Percentiles rank a stretch among this genome's conserved stretches.
These are phyloP conservation scores for Spatholobus suberectus DNA, from an alignment of 306 rosid genomes.

Conservation along the genomic window DNA sequence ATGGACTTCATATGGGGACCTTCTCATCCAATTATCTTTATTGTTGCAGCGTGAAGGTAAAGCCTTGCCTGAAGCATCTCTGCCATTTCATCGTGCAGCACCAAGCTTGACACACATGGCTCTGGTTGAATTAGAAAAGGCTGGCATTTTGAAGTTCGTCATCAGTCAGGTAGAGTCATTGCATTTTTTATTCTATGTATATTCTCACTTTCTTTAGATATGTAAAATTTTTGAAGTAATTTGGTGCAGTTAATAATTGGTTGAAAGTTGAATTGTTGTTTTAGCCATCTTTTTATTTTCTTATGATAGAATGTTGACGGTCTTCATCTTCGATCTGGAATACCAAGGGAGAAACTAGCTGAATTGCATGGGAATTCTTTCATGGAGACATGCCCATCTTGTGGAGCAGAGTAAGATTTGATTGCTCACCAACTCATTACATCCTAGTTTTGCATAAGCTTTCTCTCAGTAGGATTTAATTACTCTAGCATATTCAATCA, in stretches of 20 bases:
- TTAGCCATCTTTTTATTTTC: constrained; percentile 27
- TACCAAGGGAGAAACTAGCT: constrained; percentile 93
- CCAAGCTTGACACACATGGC: constrained; percentile 98
- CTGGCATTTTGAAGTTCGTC: constrained; percentile 85
- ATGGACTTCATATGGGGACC: constrained; percentile 22
- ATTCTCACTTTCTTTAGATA: neutral
- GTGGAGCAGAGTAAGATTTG: constrained; percentile 86
- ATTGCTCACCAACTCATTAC: constrained; percentile 12
- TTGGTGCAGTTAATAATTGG: neutral
- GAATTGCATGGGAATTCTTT: constrained; percentile 98
- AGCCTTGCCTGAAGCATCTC: constrained; percentile 94
- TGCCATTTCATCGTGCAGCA: constrained; percentile 96
- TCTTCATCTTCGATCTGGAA: constrained; percentile 98
- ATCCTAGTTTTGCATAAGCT: constrained; percentile 6
- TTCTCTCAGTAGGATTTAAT: neutral
- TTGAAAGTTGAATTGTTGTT: constrained; percentile 6
- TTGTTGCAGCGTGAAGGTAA: constrained; percentile 92
- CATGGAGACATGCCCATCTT: constrained; percentile 92
- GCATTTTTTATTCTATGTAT: neutral
- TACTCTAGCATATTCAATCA: constrained; percentile 21
- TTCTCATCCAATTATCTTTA: constrained; percentile 32
- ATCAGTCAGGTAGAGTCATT: constrained; percentile 81
- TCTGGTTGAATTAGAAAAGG: constrained; percentile 81
- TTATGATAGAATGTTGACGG: constrained; percentile 93
- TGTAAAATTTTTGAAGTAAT: neutral